These are phyloP conservation scores for Trifolium dubium DNA, from an alignment of 306 rosid species.

Conservation along the genomic window DNA sequence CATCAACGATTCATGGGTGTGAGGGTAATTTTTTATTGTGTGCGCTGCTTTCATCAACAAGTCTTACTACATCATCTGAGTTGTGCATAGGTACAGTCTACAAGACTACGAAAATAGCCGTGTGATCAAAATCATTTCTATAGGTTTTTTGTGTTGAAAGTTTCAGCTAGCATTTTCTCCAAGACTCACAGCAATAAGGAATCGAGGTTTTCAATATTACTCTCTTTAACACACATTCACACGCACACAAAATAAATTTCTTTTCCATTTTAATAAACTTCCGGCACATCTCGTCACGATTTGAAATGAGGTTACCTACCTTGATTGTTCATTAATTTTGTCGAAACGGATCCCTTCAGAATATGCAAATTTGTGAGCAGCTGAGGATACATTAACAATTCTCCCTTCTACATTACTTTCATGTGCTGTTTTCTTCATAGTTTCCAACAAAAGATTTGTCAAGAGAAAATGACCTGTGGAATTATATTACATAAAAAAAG, in stretches of 20 bases:
- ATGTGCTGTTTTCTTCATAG: slow-evolving; percentile 74
- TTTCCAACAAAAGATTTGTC: slow-evolving; percentile 83
- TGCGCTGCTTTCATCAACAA: neutral
- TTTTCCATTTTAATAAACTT: slow-evolving; percentile 12
- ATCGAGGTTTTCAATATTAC: neutral
- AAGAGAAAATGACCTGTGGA: slow-evolving; percentile 86
- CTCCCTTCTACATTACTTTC: slow-evolving; percentile 76
- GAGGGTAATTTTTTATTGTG: neutral
- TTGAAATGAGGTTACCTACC: slow-evolving; percentile 51
- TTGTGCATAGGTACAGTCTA: neutral
- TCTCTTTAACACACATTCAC: neutral
- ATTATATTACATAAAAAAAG: slow-evolving; percentile 22
- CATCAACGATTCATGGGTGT: too few species aligned
- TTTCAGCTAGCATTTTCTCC: neutral
- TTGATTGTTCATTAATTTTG: slow-evolving; percentile 65
- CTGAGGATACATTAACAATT: slow-evolving; percentile 81
- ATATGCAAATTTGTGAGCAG: slow-evolving; percentile 67
- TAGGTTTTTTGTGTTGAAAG: slow-evolving; percentile 1
- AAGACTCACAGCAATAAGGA: neutral
- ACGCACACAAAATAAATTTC: neutral
- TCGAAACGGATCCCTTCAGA: slow-evolving; percentile 79
- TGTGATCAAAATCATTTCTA: slow-evolving; percentile 16
- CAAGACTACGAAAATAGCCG: neutral
- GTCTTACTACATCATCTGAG: neutral
- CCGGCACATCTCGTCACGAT: neutral